These are phyloP conservation scores for Discostella stelligera DNA, from an alignment of 352 stramenopile species.

Conservation along the genomic window DNA sequence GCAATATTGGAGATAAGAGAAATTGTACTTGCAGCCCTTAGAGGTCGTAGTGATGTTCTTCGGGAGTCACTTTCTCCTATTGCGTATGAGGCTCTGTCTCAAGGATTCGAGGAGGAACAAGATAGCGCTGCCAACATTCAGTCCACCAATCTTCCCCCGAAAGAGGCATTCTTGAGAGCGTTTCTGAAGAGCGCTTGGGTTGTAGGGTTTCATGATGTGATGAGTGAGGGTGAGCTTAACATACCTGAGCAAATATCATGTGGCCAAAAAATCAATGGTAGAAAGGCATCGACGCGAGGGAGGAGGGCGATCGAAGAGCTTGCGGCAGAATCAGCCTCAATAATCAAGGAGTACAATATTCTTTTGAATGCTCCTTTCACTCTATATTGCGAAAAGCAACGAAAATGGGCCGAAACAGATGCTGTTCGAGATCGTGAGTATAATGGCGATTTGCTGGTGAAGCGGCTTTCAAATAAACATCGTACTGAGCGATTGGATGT, in stretches of 20 bases:
- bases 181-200: constrained; percentile 75
- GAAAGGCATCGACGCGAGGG: constrained; percentile 34
- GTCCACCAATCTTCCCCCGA: constrained; percentile 17
- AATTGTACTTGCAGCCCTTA: constrained; percentile 68
- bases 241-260: constrained; percentile 67
- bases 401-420: constrained; percentile 79
- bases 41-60: constrained; percentile 65
- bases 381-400: constrained; percentile 77
- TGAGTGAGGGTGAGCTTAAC: constrained; percentile 32
- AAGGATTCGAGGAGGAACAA: constrained; percentile 56
- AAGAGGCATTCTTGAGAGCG: constrained; percentile 50
- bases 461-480: constrained; percentile 59
- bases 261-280: constrained; percentile 37
- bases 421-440: constrained; percentile 77
- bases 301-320: constrained; percentile 60
- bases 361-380: constrained; percentile 72
- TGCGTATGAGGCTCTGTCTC: constrained; percentile 59
- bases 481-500: constrained; percentile 44
- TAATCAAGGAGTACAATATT: constrained; percentile 64
- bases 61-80: constrained; percentile 55
- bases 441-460: constrained; percentile 67
- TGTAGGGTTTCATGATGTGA: constrained; percentile 63
- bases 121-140: constrained; percentile 6
- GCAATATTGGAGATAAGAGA: constrained; percentile 68
- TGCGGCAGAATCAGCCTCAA: constrained; percentile 52